phyloP scores from a whole-genome alignment of 2,329 filamentous ascomycete genomes.

The Cladophialophora bantiana region DNA sequence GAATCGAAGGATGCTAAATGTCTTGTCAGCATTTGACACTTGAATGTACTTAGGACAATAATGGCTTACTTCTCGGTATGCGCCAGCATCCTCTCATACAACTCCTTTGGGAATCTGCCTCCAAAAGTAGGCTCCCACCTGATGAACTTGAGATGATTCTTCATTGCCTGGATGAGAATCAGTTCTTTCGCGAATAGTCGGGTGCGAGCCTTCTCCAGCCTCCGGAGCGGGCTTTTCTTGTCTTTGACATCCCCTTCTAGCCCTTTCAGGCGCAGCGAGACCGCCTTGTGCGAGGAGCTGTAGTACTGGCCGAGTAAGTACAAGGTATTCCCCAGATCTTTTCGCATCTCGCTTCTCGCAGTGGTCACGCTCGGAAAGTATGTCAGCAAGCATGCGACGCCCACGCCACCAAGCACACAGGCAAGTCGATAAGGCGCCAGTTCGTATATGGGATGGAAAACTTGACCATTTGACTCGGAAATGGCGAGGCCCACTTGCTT shows the following conservation, averaged over 20 bases:
- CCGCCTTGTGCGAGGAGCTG: conserved; percentile 72
- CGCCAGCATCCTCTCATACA: conserved; percentile 70
- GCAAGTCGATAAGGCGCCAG: conserved; percentile 76
- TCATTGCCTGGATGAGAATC: conserved; percentile 68
- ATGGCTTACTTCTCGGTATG: conserved; percentile 57
- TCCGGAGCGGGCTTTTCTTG: conserved; percentile 49
- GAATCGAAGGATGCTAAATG: conserved; percentile 66
- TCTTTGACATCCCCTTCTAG: conserved; percentile 24
- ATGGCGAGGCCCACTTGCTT: conserved; percentile 66
- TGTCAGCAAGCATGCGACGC: conserved; percentile 78
- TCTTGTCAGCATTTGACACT: conserved; percentile 2
- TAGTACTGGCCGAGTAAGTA: conserved; percentile 80
- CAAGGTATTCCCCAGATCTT: conserved; percentile 71
- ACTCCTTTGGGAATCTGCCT: conserved; percentile 70
- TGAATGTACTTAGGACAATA: not conserved
- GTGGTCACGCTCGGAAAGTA: conserved; percentile 77
- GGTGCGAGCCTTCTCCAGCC: conserved; percentile 63
- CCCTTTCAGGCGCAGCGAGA: conserved; percentile 65
- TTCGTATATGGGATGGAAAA: conserved; percentile 72
- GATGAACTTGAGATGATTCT: conserved; percentile 69
- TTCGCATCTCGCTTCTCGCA: conserved; percentile 72
- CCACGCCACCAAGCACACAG: conserved; percentile 69
- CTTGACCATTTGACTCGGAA: conserved; percentile 69
- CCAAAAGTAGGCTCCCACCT: conserved; percentile 76
- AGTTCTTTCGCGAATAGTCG: conserved; percentile 73